Conservation (phyloP, 345 rosid species). For the Camelina sativa region DNA sequence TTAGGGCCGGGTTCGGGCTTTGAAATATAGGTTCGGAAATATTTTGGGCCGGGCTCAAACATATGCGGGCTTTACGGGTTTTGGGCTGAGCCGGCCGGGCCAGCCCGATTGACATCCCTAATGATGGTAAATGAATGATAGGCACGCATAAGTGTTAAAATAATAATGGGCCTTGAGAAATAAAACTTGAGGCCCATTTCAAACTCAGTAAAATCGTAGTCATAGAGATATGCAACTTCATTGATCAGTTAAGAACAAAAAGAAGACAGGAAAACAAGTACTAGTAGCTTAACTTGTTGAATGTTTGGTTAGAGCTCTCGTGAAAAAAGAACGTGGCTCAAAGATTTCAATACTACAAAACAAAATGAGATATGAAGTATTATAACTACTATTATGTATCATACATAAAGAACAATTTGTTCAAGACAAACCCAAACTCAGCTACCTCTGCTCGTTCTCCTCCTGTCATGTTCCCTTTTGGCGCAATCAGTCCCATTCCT, state of each 20-base stretch:
- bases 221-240: not conserved
- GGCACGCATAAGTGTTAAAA: not conserved
- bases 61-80: too few species aligned
- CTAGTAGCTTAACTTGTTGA: not conserved
- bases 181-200: not conserved
- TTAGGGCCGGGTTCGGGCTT: too few species aligned
- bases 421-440: constrained; percentile 1
- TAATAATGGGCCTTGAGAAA: not conserved
- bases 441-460: not conserved
- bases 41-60: too few species aligned
- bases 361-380: not conserved
- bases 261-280: not conserved
- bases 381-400: not conserved
- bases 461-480: not conserved
- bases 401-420: not conserved
- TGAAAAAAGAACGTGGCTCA: not conserved
- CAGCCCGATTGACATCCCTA: too few species aligned
- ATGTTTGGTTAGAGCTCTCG: not conserved
- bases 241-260: not conserved
- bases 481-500: not conserved
- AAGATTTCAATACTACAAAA: not conserved
- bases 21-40: too few species aligned
- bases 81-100: too few species aligned
- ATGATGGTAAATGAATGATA: not conserved
- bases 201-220: not conserved